Conservation (phyloP, 23 red algal species). For the Gracilariopsis chorda region DNA sequence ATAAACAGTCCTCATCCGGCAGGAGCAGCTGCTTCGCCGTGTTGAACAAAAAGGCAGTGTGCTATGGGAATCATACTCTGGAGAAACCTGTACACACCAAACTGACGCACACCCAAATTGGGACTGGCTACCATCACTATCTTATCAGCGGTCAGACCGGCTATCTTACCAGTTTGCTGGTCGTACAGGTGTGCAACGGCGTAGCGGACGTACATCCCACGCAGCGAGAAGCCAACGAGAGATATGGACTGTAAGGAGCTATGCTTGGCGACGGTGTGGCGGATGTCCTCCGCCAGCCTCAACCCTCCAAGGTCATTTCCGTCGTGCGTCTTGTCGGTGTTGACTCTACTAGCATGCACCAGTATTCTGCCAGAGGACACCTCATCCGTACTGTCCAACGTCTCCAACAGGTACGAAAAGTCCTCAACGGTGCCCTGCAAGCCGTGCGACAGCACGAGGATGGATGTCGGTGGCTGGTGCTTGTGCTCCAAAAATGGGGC, state of each 20-base stretch:
- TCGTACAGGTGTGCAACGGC: constrained; percentile 56
- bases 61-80: background rate
- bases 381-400: background rate
- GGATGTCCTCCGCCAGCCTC: constrained; percentile 62
- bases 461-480: background rate
- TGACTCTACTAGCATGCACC: constrained; percentile 63
- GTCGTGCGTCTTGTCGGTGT: constrained; percentile 66
- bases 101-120: constrained; percentile 66
- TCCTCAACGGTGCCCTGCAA: constrained; percentile 71
- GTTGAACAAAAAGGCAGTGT: constrained; percentile 11
- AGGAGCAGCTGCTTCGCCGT: constrained; percentile 45
- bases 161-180: background rate
- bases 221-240: constrained; percentile 66
- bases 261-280: background rate
- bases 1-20: background rate
- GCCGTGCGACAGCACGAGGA: constrained; percentile 68
- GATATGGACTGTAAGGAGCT: constrained; percentile 32
- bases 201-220: constrained; percentile 71
- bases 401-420: constrained; percentile 34
- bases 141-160: constrained; percentile 19
- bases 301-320: constrained; percentile 47
- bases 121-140: constrained; percentile 63
- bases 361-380: background rate
- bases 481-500: no score
- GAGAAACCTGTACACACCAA: constrained; percentile 70